Conservation (phyloP, 78 protist species). For the Dictyostelium brefeldianum region DNA sequence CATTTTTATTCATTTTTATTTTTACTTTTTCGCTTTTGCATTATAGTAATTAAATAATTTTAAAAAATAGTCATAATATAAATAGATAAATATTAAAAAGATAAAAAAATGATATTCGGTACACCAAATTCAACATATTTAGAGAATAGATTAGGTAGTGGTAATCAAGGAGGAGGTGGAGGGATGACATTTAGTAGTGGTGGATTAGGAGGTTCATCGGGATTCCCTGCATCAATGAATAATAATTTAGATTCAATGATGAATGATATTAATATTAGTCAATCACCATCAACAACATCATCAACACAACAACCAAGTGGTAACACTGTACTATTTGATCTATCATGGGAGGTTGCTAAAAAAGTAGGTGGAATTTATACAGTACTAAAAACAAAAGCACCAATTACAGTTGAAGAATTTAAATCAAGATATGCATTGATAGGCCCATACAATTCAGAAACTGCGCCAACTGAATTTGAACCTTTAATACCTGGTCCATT, state of each 20-base stretch:
- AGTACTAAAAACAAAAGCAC: slow-evolving; percentile 91
- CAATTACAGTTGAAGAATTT: slow-evolving; percentile 66
- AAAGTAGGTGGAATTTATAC: slow-evolving; percentile 96
- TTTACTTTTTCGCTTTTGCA: neutral
- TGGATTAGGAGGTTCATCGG: neutral
- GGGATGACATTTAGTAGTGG: slow-evolving; percentile 1
- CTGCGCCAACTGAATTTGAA: slow-evolving; percentile 91
- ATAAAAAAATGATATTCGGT: slow-evolving; percentile 52
- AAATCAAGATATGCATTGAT: slow-evolving; percentile 81
- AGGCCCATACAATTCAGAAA: slow-evolving; percentile 86
- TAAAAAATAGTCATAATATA: neutral
- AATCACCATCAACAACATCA: neutral
- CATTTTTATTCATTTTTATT: neutral
- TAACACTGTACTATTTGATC: slow-evolving; percentile 53
- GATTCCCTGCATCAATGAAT: neutral
- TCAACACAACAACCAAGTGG: neutral
- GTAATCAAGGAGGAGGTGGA: no score
- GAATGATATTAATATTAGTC: neutral
- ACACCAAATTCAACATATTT: slow-evolving; percentile 69
- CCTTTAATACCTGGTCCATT: slow-evolving; percentile 64
- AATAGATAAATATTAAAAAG: neutral
- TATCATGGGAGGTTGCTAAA: slow-evolving; percentile 74
- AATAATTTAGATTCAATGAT: neutral
- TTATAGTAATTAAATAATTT: neutral
- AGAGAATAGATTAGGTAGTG: slow-evolving; percentile 27